Conservation (phyloP, 1,284 basidiomycete genomes). For the Sporisorium graminicola region DNA sequence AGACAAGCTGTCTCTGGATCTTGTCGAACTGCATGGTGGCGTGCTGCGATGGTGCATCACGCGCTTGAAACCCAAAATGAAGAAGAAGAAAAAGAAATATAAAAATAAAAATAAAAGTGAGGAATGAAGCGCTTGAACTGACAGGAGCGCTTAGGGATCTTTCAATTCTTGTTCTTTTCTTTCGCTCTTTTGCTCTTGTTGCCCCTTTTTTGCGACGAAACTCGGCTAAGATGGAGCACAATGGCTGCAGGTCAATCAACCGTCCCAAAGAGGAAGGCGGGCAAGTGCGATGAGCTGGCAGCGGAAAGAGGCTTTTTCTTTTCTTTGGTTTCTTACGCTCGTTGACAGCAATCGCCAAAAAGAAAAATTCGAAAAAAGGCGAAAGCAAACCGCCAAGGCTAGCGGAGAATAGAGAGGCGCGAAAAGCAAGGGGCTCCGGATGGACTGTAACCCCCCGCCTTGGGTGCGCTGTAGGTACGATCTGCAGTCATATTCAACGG, state of each 20-base stretch:
- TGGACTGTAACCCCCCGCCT: background rate
- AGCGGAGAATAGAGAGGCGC: conserved; percentile 4
- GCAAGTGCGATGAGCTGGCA: conserved; percentile 1
- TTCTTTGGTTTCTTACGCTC: background rate
- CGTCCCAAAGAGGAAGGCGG: conserved; percentile 20
- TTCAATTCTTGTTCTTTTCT: too few relatives aligned
- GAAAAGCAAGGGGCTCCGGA: conserved; percentile 14
- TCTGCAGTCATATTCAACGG: too few relatives aligned
- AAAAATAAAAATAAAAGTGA: background rate
- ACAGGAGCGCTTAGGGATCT: background rate
- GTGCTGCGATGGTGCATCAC: conserved; percentile 15
- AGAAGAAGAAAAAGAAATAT: background rate
- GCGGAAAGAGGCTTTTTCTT: too few relatives aligned
- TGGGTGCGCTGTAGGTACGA: too few relatives aligned
- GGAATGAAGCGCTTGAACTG: background rate
- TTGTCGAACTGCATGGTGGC: conserved; percentile 13
- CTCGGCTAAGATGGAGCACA: background rate
- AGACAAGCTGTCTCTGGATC: too few relatives aligned
- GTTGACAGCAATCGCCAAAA: background rate
- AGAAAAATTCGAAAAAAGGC: background rate
- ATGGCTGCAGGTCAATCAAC: background rate
- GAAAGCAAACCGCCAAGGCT: background rate
- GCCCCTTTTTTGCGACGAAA: background rate
- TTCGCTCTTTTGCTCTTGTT: background rate
- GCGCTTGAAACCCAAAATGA: background rate